A percentile compares a stretch with the other conserved stretches of the same genome.
Evolutionary conservation across 345 rosid species (phyloP).

Genomic region (Aquilaria malaccensis): DNA sequence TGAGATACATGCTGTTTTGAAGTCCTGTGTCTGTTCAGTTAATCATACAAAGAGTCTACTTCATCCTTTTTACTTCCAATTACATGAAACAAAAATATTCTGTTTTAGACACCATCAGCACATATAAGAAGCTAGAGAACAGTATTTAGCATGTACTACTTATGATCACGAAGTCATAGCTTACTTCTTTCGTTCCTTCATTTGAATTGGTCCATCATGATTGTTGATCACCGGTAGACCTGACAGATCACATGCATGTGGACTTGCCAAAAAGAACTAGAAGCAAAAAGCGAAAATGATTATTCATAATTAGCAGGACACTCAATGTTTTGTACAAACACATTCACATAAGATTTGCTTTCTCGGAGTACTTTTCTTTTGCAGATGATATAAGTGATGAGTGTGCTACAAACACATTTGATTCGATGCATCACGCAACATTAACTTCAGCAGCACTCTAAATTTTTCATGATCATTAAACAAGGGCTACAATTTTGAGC

Average conservation of each 20-base stretch:
- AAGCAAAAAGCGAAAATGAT: background rate
- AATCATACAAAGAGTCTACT: background rate
- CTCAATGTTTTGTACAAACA: no score
- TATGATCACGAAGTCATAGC: slow-evolving; percentile 1
- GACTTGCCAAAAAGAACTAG: slow-evolving; percentile 57
- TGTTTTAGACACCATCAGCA: background rate
- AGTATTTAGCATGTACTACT: background rate
- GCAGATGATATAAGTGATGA: no score
- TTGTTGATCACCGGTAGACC: slow-evolving; percentile 39
- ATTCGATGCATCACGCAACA: no score
- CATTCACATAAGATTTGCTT: no score
- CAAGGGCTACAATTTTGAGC: no score
- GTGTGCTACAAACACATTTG: no score
- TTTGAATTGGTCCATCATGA: slow-evolving; percentile 25
- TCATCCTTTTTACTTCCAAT: background rate
- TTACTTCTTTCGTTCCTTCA: slow-evolving; percentile 29
- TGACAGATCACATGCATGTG: slow-evolving; percentile 41
- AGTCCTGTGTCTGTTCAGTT: slow-evolving; percentile 18
- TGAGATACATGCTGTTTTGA: slow-evolving; percentile 22
- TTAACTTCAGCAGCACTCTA: no score
- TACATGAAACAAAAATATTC: background rate
- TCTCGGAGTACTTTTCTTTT: no score
- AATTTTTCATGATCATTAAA: no score
- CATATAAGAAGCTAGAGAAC: background rate
- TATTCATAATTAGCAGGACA: no score